A percentile compares a stretch with the other conserved stretches of the same genome.
Conservation (phyloP, 2,329 filamentous ascomycete genomes). For the Exserohilum turcica region DNA sequence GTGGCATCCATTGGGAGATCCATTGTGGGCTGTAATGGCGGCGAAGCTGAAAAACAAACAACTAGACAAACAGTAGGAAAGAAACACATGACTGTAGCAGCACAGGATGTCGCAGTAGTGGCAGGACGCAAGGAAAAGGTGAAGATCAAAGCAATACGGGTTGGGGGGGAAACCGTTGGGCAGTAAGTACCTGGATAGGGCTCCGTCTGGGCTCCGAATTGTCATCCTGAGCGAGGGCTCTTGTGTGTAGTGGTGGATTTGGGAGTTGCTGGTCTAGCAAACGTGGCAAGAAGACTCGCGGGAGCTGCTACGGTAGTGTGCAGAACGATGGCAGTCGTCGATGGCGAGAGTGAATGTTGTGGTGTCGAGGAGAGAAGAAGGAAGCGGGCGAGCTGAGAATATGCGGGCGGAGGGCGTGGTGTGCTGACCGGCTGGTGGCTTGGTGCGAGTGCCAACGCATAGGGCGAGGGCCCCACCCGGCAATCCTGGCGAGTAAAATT, state of each 20-base stretch:
- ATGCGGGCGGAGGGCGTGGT: conserved; percentile 35
- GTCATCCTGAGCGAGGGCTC: conserved; percentile 52
- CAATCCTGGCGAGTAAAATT: conserved; percentile 32
- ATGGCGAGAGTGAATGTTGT: conserved; percentile 16
- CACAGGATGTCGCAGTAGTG: conserved; percentile 26
- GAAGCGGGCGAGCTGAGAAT: conserved; percentile 33
- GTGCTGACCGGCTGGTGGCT: conserved; percentile 42
- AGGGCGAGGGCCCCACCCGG: conserved; percentile 40
- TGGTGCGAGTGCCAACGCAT: conserved; percentile 46
- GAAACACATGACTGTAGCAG: conserved; percentile 34
- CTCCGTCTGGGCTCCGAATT: conserved; percentile 51
- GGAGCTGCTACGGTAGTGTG: conserved; percentile 17
- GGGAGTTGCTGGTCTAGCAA: conserved; percentile 13
- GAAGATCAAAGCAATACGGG: conserved; percentile 32
- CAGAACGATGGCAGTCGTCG: conserved; percentile 23
- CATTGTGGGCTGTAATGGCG: conserved; percentile 42
- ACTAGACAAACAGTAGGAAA: conserved; percentile 26
- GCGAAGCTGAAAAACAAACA: conserved; percentile 32
- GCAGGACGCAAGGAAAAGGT: conserved; percentile 23
- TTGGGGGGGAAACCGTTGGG: conserved; percentile 44
- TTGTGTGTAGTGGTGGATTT: conserved; percentile 28
- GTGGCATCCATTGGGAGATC: conserved; percentile 27
- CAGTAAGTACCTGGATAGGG: conserved; percentile 52
- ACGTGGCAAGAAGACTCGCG: conserved; percentile 22
- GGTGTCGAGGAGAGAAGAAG: conserved; percentile 34